Conservation (phyloP, 1,284 basidiomycete species). For the Moesziomyces sp. region DNA sequence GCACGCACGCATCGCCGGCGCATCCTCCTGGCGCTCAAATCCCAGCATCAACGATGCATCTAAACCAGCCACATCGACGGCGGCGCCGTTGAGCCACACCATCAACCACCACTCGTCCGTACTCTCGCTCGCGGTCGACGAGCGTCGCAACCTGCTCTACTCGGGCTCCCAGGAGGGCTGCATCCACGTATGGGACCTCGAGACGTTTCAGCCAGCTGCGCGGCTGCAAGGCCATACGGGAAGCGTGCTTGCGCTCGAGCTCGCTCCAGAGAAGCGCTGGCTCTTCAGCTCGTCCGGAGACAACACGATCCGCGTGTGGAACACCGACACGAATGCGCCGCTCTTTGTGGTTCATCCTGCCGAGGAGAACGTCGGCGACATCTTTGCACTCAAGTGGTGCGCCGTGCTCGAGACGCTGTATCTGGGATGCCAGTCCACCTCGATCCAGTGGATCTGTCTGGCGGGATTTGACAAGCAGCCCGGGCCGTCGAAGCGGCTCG, state of each 20-base stretch:
- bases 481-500: no score
- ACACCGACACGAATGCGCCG: constrained; percentile 76
- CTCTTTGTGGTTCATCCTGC: constrained; percentile 85
- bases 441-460: constrained; percentile 59
- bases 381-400: constrained; percentile 84
- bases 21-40: neutral
- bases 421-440: constrained; percentile 85
- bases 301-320: constrained; percentile 78
- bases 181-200: constrained; percentile 59
- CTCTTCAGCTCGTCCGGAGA: constrained; percentile 61
- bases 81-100: constrained; percentile 43
- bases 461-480: constrained; percentile 22
- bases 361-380: constrained; percentile 86
- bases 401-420: constrained; percentile 78
- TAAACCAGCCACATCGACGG: constrained; percentile 2
- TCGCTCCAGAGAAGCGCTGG: constrained; percentile 73
- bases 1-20: constrained; percentile 11
- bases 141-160: constrained; percentile 44
- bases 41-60: neutral
- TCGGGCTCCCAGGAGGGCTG: constrained; percentile 51
- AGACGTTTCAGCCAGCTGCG: constrained; percentile 42
- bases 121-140: constrained; percentile 59
- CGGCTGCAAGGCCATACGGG: constrained; percentile 78
- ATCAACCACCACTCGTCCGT: constrained; percentile 54
- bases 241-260: constrained; percentile 83